Conservation (phyloP, 176 grass and related monocot genomes). For the Rhipidocladum racemiflorum region DNA sequence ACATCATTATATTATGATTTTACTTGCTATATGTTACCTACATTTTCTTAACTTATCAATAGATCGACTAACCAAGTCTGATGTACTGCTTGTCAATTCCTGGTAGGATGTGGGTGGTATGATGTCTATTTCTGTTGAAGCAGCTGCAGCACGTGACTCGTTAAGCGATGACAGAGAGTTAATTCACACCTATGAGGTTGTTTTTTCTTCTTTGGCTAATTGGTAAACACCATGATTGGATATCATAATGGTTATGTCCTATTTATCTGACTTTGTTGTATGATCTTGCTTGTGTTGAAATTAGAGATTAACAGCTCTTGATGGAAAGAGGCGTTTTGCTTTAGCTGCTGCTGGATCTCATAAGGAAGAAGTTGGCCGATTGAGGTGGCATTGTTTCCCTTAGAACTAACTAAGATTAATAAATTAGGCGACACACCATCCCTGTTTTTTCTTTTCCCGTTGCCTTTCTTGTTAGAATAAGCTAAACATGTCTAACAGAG, state of each 20-base stretch:
- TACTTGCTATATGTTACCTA: slow-evolving; percentile 13
- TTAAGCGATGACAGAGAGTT: slow-evolving; percentile 90
- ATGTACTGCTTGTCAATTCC: slow-evolving; percentile 21
- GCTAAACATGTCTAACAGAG: not conserved
- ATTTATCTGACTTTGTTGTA: slow-evolving; percentile 36
- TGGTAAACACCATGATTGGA: slow-evolving; percentile 16
- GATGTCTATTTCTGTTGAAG: slow-evolving; percentile 99
- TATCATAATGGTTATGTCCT: slow-evolving; percentile 17
- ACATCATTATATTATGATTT: slow-evolving; percentile 13
- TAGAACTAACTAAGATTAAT: slow-evolving; percentile 6
- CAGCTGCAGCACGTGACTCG: slow-evolving; percentile 82
- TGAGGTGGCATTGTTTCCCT: slow-evolving; percentile 47
- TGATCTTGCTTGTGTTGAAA: slow-evolving; percentile 46
- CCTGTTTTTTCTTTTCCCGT: not conserved
- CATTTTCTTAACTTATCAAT: slow-evolving; percentile 25
- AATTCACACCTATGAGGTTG: slow-evolving; percentile 95
- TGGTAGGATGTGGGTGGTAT: slow-evolving; percentile 94
- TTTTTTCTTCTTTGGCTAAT: slow-evolving; percentile 37
- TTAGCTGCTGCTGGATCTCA: slow-evolving; percentile 94
- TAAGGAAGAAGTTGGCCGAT: slow-evolving; percentile 95
- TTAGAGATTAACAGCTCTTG: slow-evolving; percentile 90
- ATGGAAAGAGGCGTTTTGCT: slow-evolving; percentile 99
- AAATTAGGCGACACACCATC: not conserved
- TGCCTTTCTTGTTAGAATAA: slow-evolving; percentile 18
- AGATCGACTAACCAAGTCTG: slow-evolving; percentile 16